Evolutionary conservation across 805 yeast species (phyloP).

Genomic region (Candida ficus): DNA sequence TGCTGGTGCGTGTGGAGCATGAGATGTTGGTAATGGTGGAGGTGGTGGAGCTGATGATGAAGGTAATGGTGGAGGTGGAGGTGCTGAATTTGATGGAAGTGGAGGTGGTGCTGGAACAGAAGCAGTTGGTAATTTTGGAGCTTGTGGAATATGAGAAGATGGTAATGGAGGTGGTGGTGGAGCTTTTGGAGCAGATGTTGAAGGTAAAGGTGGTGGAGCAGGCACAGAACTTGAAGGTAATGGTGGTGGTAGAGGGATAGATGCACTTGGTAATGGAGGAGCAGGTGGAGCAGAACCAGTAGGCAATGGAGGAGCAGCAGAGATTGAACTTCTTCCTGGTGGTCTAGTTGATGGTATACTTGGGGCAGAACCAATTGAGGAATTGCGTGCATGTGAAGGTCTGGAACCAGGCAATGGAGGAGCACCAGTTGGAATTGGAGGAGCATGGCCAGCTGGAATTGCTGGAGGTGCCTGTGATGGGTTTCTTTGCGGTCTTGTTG

Average conservation of each 20-base stretch:
- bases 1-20: conserved; percentile 15
- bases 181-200: conserved; percentile 17
- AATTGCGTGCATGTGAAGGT: too few species aligned
- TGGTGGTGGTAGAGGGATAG: conserved; percentile 11
- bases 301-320: conserved; percentile 14
- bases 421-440: conserved; percentile 18
- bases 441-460: conserved; percentile 10
- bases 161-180: conserved; percentile 20
- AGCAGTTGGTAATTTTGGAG: conserved; percentile 5
- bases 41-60: conserved; percentile 20
- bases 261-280: conserved; percentile 18
- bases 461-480: conserved; percentile 8
- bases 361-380: conserved; percentile 25
- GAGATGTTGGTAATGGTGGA: conserved; percentile 18
- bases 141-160: conserved; percentile 16
- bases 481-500: conserved; percentile 19
- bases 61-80: conserved; percentile 13
- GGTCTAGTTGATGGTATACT: conserved; percentile 24
- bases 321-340: conserved; percentile 16
- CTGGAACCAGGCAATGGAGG: conserved; percentile 21
- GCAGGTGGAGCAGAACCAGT: conserved; percentile 13
- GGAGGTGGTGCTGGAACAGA: conserved; percentile 18
- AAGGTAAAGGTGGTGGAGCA: conserved; percentile 15
- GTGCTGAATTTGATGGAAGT: conserved; percentile 15
- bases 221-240: conserved; percentile 13